A percentile compares a stretch with the other conserved stretches of the same genome.
Evolutionary conservation across 148 eudicot species (phyloP).

Genomic region (Vaccinium darrowii): DNA sequence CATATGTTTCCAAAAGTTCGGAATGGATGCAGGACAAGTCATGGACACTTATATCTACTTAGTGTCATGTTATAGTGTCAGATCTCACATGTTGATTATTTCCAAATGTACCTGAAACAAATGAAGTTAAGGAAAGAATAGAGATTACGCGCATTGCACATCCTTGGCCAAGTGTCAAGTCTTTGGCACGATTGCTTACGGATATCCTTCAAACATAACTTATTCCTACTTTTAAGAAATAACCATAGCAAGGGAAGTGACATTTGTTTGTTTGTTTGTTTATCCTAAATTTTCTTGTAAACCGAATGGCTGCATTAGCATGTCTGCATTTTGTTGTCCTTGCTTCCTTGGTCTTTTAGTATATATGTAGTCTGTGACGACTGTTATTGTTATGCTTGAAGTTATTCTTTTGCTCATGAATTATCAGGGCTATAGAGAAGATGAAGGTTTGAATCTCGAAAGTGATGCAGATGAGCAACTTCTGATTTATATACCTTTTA

Average conservation of each 20-base stretch:
- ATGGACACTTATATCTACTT: neutral
- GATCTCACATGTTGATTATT: neutral
- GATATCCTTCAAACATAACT: neutral
- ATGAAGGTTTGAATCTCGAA: slow-evolving; percentile 79
- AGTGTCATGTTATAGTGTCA: neutral
- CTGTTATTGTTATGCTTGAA: neutral
- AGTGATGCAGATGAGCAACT: slow-evolving; percentile 99
- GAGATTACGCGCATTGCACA: neutral
- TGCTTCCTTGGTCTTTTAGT: neutral
- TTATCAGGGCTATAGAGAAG: slow-evolving; percentile 90
- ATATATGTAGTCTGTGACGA: neutral
- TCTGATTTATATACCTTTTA: slow-evolving; percentile 83
- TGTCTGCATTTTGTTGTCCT: neutral
- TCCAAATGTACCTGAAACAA: neutral
- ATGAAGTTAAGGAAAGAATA: neutral
- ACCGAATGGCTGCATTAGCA: neutral
- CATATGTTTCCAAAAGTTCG: neutral
- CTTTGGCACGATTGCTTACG: neutral
- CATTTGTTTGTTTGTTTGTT: neutral
- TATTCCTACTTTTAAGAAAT: neutral
- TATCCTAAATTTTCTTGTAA: neutral
- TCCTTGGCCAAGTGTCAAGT: neutral
- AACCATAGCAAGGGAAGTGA: neutral
- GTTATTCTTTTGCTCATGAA: slow-evolving; percentile 18
- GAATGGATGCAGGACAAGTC: neutral